phyloP scores from a whole-genome alignment of 2,329 filamentous ascomycete genomes.

The Pseudogymnoascus sp. region DNA sequence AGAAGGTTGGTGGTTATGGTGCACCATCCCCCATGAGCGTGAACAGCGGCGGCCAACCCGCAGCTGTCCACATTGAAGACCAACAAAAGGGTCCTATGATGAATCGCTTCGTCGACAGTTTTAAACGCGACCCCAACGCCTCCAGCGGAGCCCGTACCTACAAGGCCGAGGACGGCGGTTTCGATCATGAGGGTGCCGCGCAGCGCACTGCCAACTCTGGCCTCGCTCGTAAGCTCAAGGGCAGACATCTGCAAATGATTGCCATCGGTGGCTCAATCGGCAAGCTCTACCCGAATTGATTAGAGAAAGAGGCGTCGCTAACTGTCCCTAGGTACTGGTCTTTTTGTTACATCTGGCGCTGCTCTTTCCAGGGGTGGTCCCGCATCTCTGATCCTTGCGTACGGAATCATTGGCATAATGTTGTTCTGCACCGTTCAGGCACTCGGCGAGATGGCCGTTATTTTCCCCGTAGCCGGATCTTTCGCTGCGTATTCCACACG shows the following conservation, averaged over 20 bases:
- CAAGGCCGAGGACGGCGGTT: slow-evolving; percentile 28
- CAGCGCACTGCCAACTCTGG: slow-evolving; percentile 62
- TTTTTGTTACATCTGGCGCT: slow-evolving; percentile 79
- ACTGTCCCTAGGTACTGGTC: slow-evolving; percentile 54
- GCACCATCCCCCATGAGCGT: background rate
- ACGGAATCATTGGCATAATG: slow-evolving; percentile 73
- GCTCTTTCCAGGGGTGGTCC: slow-evolving; percentile 67
- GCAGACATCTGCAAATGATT: slow-evolving; percentile 92
- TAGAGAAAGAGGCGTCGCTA: background rate
- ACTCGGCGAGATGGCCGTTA: slow-evolving; percentile 81
- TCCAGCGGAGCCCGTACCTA: slow-evolving; percentile 32
- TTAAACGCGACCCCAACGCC: slow-evolving; percentile 33
- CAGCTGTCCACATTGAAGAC: background rate
- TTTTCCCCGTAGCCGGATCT: slow-evolving; percentile 84
- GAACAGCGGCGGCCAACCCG: background rate
- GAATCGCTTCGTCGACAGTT: slow-evolving; percentile 22
- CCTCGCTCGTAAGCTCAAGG: slow-evolving; percentile 69
- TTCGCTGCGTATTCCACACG: slow-evolving; percentile 89
- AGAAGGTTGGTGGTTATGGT: background rate
- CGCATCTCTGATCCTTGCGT: slow-evolving; percentile 70
- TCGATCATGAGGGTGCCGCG: slow-evolving; percentile 55
- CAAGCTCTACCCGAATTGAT: slow-evolving; percentile 34
- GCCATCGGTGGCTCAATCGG: slow-evolving; percentile 89
- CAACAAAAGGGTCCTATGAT: background rate
- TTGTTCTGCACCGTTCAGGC: slow-evolving; percentile 88